Evolutionary conservation across 208 protist species (phyloP).

Genomic region (Wallacemonas sp.): DNA sequence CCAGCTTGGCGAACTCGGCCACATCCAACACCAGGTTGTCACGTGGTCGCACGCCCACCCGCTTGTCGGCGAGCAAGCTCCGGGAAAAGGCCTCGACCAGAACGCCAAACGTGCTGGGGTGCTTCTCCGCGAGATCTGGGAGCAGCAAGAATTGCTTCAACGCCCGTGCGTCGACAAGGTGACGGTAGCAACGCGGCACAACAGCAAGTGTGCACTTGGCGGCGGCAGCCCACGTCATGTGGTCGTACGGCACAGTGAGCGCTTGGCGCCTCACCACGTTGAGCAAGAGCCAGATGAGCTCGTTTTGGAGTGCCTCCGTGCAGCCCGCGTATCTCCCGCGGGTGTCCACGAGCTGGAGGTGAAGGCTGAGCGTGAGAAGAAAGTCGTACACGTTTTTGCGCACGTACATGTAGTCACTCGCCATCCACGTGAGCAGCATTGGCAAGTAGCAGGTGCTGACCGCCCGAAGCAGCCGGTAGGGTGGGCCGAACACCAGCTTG

Average conservation of each 20-base stretch:
- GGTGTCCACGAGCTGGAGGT: slow-evolving; percentile 87
- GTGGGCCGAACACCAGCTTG: slow-evolving; percentile 72
- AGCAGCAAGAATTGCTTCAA: slow-evolving; percentile 68
- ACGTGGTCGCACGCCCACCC: slow-evolving; percentile 21
- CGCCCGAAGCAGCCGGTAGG: slow-evolving; percentile 68
- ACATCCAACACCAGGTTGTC: slow-evolving; percentile 38
- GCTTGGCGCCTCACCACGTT: slow-evolving; percentile 64
- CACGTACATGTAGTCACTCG: slow-evolving; percentile 87
- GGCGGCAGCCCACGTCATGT: slow-evolving; percentile 71
- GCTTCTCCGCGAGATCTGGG: slow-evolving; percentile 48
- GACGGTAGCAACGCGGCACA: slow-evolving; percentile 52
- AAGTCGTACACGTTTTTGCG: slow-evolving; percentile 90
- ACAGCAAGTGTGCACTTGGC: slow-evolving; percentile 77
- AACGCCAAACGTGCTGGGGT: slow-evolving; percentile 53
- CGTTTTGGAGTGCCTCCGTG: slow-evolving; percentile 73
- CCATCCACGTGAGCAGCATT: slow-evolving; percentile 77
- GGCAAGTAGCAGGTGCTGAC: slow-evolving; percentile 83
- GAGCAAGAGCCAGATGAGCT: slow-evolving; percentile 80
- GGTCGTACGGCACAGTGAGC: slow-evolving; percentile 52
- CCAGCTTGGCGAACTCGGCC: slow-evolving; percentile 47
- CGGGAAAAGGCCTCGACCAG: slow-evolving; percentile 68
- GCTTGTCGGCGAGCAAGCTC: slow-evolving; percentile 48
- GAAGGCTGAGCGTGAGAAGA: slow-evolving; percentile 72
- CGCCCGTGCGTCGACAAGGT: slow-evolving; percentile 59
- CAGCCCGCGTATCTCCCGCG: slow-evolving; percentile 55